Base-by-base conservation (phyloP, 495 filamentous ascomycete species). In the Aspergillus hancockii region DNA sequence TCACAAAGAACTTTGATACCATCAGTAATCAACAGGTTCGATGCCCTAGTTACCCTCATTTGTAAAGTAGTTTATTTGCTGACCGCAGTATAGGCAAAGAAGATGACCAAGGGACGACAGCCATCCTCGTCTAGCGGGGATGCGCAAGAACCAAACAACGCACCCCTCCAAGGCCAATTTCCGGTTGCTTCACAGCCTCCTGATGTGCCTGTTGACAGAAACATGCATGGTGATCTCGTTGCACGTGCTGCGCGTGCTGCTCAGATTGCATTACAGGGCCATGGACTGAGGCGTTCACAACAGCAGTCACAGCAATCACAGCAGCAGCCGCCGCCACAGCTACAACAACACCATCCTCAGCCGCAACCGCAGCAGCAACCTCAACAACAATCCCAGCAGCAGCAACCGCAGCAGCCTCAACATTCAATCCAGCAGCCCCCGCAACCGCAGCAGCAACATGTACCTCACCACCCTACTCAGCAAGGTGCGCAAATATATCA, bases 1-100 rank as follows among this genome's bases (percentile, higher is more conserved):
- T 96, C 46, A 88, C 85, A 55, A 87, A 90, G 61, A 89, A 92
- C 56, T 85, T 91, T 55, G 84, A 87, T 57, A 71, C 75, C 4
- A 86, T 91, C 41, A 85, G 84, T 55, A 75, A 73, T 9, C 72
- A 75, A 66, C 72, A 79, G 67, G 83, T 85, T 57, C 36, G 68
- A 62, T 12, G 56, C 36, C 34, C 32, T 40, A 4, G 4, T 10
- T n/a, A 0, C n/a, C 14, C 28, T 8, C 8, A n/a, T 46, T n/a
- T 23, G 18, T 13, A 31, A 14, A 22, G 25, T n/a, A 19, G 40
- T 34, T 19, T 31, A 23, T 31, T 14, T 59, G 50, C 67, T 77
- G 61, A 78, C 58, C 8, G 14, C 31, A 16, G 28, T 53, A 14
- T 53, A 80, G 77, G 64, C 68, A 49, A 75, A 79, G 62, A 80